Conservation (phyloP, 2,329 filamentous ascomycete genomes). For the Trichoderma endophyticum region DNA sequence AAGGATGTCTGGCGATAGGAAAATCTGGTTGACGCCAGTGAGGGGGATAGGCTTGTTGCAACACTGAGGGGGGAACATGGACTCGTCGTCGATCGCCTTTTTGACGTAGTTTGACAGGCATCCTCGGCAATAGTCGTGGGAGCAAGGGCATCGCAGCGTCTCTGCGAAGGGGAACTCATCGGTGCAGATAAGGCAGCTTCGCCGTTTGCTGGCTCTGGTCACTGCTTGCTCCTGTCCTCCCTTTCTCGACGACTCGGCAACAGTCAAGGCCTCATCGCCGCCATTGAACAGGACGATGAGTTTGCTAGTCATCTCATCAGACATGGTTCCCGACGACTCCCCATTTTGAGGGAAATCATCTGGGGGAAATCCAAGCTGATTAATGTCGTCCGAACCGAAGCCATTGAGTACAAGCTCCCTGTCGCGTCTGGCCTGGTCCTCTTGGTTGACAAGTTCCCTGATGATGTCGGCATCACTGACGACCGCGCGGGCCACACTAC, state of each 20-base stretch:
- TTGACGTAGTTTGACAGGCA: slow-evolving; percentile 46
- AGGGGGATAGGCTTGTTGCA: slow-evolving; percentile 43
- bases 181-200: slow-evolving; percentile 3
- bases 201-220: not conserved
- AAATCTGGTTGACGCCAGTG: slow-evolving; percentile 26
- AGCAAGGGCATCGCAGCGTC: slow-evolving; percentile 31
- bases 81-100: slow-evolving; percentile 43
- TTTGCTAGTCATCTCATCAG: slow-evolving; percentile 13
- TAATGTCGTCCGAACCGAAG: not conserved
- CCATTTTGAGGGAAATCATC: not conserved
- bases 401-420: not conserved
- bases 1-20: slow-evolving; percentile 36
- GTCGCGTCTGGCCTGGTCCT: slow-evolving; percentile 8
- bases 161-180: not conserved
- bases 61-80: slow-evolving; percentile 53
- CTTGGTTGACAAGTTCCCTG: not conserved
- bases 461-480: slow-evolving; percentile 20
- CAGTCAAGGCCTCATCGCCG: not conserved
- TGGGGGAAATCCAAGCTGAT: not conserved
- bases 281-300: not conserved
- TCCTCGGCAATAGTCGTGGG: slow-evolving; percentile 49
- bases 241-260: not conserved
- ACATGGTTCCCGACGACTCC: not conserved
- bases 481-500: slow-evolving; percentile 22
- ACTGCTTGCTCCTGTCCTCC: not conserved